Percentiles rank a stretch among this genome's conserved stretches.
Evolutionary conservation across 2,329 filamentous ascomycete genomes (phyloP).

Genomic region (Fusarium subtropicale): DNA sequence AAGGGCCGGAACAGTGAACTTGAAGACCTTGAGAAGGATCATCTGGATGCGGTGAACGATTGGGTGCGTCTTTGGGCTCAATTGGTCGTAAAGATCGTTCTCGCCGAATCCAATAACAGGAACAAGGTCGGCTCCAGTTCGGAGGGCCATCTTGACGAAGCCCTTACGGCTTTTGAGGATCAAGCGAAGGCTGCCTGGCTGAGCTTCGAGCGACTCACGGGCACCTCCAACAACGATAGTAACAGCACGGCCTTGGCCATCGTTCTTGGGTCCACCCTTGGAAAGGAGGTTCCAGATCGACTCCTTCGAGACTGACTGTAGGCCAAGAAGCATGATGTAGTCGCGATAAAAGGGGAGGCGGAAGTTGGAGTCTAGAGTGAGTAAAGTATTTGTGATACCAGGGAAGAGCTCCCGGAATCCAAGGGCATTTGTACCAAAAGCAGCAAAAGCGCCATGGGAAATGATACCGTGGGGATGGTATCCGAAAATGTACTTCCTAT

Average conservation of each 20-base stretch:
- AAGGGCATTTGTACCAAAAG: conserved; percentile 90
- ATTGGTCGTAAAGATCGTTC: conserved; percentile 94
- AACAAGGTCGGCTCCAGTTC: conserved; percentile 92
- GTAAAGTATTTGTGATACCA: conserved; percentile 90
- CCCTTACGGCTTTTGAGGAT: conserved; percentile 88
- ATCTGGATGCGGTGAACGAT: conserved; percentile 84
- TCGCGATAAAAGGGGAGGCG: conserved; percentile 93
- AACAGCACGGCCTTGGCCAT: conserved; percentile 94
- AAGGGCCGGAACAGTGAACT: conserved; percentile 91
- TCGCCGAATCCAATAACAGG: conserved; percentile 94
- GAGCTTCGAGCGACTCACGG: conserved; percentile 88
- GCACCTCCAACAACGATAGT: conserved; percentile 96
- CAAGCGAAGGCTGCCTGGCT: conserved; percentile 79
- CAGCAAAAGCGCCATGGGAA: conserved; percentile 92
- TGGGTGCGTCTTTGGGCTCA: conserved; percentile 81
- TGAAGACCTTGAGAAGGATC: conserved; percentile 84
- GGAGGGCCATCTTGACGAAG: conserved; percentile 92
- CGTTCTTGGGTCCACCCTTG: conserved; percentile 78
- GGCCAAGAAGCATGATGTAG: conserved; percentile 88
- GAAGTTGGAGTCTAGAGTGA: conserved; percentile 97
- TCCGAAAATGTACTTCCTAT: conserved; percentile 93
- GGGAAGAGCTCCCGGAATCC: conserved; percentile 90
- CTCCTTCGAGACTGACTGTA: conserved; percentile 90
- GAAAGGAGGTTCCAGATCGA: conserved; percentile 90
- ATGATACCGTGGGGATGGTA: conserved; percentile 99